Evolutionary conservation across 179 eudicot species (phyloP).

Genomic region (Drosera spatulata): DNA sequence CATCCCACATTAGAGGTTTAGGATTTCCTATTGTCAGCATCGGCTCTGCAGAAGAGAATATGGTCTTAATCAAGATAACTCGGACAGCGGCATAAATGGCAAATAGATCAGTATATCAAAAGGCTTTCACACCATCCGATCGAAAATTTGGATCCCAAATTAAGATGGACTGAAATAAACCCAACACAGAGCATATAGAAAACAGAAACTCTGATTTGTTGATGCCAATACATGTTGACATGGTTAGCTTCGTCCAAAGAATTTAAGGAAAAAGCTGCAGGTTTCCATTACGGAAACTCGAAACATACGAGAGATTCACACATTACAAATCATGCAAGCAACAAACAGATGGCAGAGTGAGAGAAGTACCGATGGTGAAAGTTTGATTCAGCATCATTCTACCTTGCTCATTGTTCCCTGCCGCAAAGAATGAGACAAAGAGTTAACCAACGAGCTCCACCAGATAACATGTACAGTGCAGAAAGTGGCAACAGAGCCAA

Average conservation of each 20-base stretch:
- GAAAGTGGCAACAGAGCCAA: too few relatives aligned
- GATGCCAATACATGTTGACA: too few relatives aligned
- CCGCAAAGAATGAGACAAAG: conserved; percentile 1
- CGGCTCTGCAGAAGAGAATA: conserved; percentile 51
- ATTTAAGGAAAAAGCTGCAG: too few relatives aligned
- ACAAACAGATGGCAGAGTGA: neutral
- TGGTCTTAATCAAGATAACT: neutral
- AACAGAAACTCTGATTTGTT: too few relatives aligned
- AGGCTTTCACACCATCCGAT: too few relatives aligned
- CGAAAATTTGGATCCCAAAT: too few relatives aligned
- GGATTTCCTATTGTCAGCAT: conserved; percentile 86
- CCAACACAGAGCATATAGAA: too few relatives aligned
- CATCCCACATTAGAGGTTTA: conserved; percentile 85
- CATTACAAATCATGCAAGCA: neutral
- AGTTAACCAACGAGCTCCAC: neutral
- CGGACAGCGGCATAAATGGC: neutral
- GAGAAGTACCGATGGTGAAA: conserved; percentile 69
- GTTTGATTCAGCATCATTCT: conserved; percentile 81
- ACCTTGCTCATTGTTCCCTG: conserved; percentile 78
- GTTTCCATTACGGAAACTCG: too few relatives aligned
- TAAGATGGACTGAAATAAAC: too few relatives aligned
- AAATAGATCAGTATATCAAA: neutral
- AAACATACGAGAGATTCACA: too few relatives aligned
- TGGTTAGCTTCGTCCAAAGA: too few relatives aligned
- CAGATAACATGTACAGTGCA: too few relatives aligned